phyloP scores from a whole-genome alignment of 1,284 basidiomycete species.

The Heliocybe sulcata region DNA sequence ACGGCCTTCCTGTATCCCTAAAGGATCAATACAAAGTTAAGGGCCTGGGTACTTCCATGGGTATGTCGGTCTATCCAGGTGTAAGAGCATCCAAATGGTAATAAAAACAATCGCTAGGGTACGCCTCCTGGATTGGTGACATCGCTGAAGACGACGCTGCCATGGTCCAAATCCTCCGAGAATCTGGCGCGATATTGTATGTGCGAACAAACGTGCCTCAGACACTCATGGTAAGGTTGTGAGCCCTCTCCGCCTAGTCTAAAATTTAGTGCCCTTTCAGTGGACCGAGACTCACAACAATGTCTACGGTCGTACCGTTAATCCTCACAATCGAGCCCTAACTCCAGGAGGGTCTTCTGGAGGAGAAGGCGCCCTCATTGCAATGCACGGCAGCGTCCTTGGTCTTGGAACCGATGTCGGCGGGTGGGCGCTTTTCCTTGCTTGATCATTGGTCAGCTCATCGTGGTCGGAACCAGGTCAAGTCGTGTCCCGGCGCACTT shows the following conservation, averaged over 20 bases:
- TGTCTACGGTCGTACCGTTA: constrained; percentile 43
- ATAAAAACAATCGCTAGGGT: background rate
- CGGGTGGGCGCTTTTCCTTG: constrained; percentile 32
- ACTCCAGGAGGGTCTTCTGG: constrained; percentile 56
- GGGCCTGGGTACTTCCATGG: constrained; percentile 38
- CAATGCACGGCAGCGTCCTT: constrained; percentile 46
- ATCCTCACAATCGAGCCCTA: constrained; percentile 46
- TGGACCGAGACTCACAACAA: constrained; percentile 44
- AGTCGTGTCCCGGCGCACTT: constrained; percentile 37
- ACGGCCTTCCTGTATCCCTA: constrained; percentile 50
- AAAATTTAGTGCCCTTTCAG: constrained; percentile 18
- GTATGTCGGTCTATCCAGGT: constrained; percentile 45
- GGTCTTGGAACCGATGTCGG: constrained; percentile 57
- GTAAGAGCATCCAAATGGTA: constrained; percentile 12
- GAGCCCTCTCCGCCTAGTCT: constrained; percentile 1
- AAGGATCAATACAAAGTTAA: constrained; percentile 48
- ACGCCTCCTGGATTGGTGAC: background rate
- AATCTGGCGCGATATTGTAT: constrained; percentile 49
- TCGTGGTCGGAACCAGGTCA: background rate
- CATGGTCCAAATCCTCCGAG: constrained; percentile 36
- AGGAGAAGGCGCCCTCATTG: constrained; percentile 58
- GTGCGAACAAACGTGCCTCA: constrained; percentile 53
- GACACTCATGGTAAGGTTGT: constrained; percentile 34
- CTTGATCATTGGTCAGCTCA: background rate
- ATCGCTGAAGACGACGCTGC: constrained; percentile 32